A percentile compares a stretch with the other conserved stretches of the same genome.
phyloP scores from a whole-genome alignment of 352 stramenopile species.

The Phytophthora cactorum region DNA sequence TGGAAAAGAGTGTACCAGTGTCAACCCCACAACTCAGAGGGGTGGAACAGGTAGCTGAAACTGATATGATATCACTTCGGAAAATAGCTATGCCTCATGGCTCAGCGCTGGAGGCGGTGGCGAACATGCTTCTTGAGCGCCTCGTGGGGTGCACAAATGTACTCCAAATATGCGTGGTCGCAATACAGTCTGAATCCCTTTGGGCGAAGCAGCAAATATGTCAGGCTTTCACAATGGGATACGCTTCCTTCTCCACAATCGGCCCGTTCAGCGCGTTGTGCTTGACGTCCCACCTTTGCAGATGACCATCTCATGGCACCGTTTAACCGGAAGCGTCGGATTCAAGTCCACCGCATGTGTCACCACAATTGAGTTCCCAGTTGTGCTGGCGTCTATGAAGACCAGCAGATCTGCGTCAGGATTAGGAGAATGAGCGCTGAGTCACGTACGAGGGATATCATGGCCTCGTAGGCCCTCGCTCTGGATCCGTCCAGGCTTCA shows the following conservation, averaged over 20 bases:
- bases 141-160: constrained; percentile 1
- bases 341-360: background rate
- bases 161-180: constrained; percentile 2
- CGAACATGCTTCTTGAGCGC: constrained; percentile 7
- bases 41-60: background rate
- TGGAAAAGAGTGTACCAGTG: background rate
- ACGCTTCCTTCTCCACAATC: background rate
- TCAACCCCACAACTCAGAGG: background rate
- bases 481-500: background rate
- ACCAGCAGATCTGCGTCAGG: background rate
- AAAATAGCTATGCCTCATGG: no score
- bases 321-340: background rate
- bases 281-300: background rate
- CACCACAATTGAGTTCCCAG: background rate
- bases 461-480: background rate
- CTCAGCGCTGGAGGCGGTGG: constrained; percentile 17
- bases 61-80: background rate
- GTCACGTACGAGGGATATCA: background rate
- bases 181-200: constrained; percentile 9
- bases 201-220: constrained; percentile 1
- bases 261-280: background rate
- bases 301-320: background rate
- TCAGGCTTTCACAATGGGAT: background rate
- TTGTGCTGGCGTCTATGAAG: background rate
- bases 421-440: background rate